Percentiles rank a stretch among this genome's conserved stretches.
These are phyloP conservation scores for Agrocybe praecox DNA, from an alignment of 768 basidiomycete genomes.

Conservation along the genomic window DNA sequence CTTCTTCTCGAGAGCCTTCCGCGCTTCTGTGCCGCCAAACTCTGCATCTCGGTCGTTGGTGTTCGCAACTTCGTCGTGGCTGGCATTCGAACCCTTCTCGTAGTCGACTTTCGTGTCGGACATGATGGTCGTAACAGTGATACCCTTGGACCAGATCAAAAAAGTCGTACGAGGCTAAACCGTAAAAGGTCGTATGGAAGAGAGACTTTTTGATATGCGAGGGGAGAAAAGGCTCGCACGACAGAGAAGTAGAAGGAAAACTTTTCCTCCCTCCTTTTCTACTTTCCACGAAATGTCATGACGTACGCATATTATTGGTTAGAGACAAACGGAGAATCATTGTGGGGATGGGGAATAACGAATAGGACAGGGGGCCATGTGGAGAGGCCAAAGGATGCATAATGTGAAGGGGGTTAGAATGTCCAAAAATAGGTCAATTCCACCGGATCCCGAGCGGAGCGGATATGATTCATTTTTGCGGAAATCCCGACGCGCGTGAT, in stretches of 20 bases:
- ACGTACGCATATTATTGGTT: not conserved
- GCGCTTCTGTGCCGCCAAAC: slow-evolving; percentile 48
- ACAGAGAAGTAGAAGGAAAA: no score
- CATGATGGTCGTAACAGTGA: not conserved
- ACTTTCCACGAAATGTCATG: not conserved
- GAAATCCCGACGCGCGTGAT: not conserved
- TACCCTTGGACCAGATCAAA: no score
- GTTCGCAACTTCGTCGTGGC: not conserved
- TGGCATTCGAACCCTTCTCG: slow-evolving; percentile 10
- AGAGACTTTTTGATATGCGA: no score
- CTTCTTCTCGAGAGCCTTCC: slow-evolving; percentile 50
- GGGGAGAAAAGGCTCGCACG: no score
- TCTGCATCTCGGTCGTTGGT: slow-evolving; percentile 37
- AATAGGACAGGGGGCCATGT: not conserved
- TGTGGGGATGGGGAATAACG: not conserved
- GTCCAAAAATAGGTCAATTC: not conserved
- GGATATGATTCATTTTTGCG: no score
- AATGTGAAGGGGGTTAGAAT: no score
- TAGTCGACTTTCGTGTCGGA: slow-evolving; percentile 10
- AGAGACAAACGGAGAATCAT: not conserved
- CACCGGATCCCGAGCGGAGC: not conserved
- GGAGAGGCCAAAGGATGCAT: no score
- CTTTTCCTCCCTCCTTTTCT: not conserved
- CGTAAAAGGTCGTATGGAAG: no score
- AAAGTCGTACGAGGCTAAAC: not conserved